Conservation (phyloP, 2,329 filamentous ascomycete genomes). For the Lachnellula hyalina region DNA sequence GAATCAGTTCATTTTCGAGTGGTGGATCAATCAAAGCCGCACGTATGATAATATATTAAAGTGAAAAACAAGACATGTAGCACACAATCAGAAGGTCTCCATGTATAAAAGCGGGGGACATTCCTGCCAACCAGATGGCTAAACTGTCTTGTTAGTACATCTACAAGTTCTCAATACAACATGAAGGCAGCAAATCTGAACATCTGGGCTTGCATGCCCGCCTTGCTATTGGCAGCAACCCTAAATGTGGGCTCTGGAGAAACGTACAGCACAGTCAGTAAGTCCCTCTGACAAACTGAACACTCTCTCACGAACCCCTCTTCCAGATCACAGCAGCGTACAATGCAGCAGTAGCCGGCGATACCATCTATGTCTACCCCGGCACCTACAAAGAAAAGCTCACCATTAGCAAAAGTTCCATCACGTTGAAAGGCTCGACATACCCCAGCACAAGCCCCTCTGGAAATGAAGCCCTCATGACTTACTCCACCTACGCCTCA, state of each 20-base stretch:
- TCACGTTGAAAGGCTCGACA: constrained; percentile 44
- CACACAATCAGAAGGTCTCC: background rate
- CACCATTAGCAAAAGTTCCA: constrained; percentile 39
- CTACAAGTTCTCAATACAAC: background rate
- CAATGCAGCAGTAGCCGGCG: constrained; percentile 33
- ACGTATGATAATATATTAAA: background rate
- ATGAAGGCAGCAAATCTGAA: background rate
- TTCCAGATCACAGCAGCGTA: constrained; percentile 15
- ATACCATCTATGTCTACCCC: constrained; percentile 49
- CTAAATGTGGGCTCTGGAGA: constrained; percentile 16
- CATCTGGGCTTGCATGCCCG: background rate
- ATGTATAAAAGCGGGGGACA: background rate
- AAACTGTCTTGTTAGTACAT: background rate
- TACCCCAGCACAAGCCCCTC: constrained; percentile 33
- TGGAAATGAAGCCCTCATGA: constrained; percentile 43
- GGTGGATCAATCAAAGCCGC: background rate
- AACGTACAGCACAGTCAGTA: constrained; percentile 11
- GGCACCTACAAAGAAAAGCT: constrained; percentile 52
- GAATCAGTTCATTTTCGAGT: background rate
- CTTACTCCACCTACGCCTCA: constrained; percentile 34
- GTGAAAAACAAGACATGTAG: too few species aligned
- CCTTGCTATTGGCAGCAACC: constrained; percentile 3
- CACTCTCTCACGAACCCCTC: background rate
- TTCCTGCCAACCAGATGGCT: too few species aligned
- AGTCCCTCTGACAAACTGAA: background rate